Evolutionary conservation across 257 asterid genomes (phyloP).

Genomic region (Solanum chiquidenum): DNA sequence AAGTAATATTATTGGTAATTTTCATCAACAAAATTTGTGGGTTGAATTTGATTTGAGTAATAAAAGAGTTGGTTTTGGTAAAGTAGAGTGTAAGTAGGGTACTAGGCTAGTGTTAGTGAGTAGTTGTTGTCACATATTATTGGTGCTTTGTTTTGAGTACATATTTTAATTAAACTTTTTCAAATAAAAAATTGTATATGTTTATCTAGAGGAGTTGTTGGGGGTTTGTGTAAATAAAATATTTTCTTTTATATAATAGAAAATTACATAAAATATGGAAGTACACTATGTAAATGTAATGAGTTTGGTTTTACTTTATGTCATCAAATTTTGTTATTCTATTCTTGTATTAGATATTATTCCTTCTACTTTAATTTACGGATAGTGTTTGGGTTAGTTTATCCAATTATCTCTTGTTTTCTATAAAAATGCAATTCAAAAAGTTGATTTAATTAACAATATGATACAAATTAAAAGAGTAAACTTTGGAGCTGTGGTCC

Average conservation of each 20-base stretch:
- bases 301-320: background rate
- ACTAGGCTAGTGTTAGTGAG: background rate
- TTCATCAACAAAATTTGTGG: slow-evolving; percentile 87
- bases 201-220: background rate
- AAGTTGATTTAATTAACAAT: background rate
- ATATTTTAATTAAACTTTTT: slow-evolving; percentile 11
- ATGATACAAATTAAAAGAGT: background rate
- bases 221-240: background rate
- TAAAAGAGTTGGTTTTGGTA: slow-evolving; percentile 59
- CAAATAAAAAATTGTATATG: background rate
- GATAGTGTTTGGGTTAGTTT: background rate
- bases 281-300: background rate
- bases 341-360: background rate
- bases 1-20: slow-evolving; percentile 67
- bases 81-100: slow-evolving; percentile 36
- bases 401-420: background rate
- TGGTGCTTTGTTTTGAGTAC: background rate
- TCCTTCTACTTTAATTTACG: too few species aligned
- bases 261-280: background rate
- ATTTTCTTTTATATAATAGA: background rate
- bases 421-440: background rate
- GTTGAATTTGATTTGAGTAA: slow-evolving; percentile 64
- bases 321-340: background rate
- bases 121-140: slow-evolving; percentile 4
- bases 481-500: background rate